Evolutionary conservation across 2,329 filamentous ascomycete species (phyloP).

Genomic region (Trichoderma polysporum): DNA sequence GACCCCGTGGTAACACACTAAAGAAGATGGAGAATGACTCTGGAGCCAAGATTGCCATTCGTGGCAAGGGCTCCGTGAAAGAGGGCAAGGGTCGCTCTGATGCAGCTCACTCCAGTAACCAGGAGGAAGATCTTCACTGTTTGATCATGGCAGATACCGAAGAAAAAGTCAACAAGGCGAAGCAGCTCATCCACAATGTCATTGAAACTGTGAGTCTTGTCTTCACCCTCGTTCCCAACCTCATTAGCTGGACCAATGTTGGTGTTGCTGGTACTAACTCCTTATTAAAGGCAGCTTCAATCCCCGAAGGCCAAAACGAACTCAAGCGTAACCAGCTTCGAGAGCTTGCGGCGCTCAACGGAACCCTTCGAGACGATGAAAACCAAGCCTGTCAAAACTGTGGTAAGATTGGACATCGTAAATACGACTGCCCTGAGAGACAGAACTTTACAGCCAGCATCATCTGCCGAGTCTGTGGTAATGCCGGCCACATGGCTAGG

Average conservation of each 20-base stretch:
- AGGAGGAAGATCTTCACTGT: constrained; percentile 98
- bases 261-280: constrained; percentile 27
- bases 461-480: constrained; percentile 96
- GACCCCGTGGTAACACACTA: constrained; percentile 98
- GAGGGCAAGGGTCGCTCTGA: constrained; percentile 99
- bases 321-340: constrained; percentile 98
- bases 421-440: constrained; percentile 97
- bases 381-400: constrained; percentile 99
- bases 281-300: constrained; percentile 80
- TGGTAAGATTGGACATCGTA: constrained; percentile 96
- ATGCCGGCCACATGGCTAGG: constrained; percentile 96
- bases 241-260: neutral
- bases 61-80: constrained; percentile 98
- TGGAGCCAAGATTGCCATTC: constrained; percentile 96
- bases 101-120: constrained; percentile 98
- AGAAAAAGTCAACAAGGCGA: constrained; percentile 99
- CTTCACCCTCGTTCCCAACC: neutral
- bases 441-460: constrained; percentile 99
- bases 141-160: constrained; percentile 99
- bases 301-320: constrained; percentile 97
- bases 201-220: constrained; percentile 82
- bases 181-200: constrained; percentile 96
- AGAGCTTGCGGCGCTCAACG: constrained; percentile 96
- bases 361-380: constrained; percentile 97
- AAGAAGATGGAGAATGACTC: constrained; percentile 99